These are phyloP conservation scores for Leccinellum rugosiceps DNA, from an alignment of 768 basidiomycete genomes.

Conservation along the genomic window DNA sequence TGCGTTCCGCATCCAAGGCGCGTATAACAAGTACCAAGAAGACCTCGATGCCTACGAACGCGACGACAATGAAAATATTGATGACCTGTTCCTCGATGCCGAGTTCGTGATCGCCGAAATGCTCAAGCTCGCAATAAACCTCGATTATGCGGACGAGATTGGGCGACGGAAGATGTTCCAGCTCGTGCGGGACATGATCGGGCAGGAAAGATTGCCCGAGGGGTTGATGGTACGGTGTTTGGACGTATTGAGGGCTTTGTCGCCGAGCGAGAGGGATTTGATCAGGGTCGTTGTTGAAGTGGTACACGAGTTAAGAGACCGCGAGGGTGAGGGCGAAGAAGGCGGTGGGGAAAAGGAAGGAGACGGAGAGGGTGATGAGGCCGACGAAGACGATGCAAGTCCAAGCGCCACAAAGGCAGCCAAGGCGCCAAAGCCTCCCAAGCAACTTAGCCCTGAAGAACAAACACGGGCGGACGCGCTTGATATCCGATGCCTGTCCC, in stretches of 20 bases:
- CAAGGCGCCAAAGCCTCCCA: slow-evolving; percentile 24
- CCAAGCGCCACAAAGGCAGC: slow-evolving; percentile 9
- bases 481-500: slow-evolving; percentile 69
- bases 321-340: slow-evolving; percentile 36
- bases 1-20: slow-evolving; percentile 68
- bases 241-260: slow-evolving; percentile 75
- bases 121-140: slow-evolving; percentile 68
- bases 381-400: slow-evolving; percentile 2
- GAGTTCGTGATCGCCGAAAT: slow-evolving; percentile 81
- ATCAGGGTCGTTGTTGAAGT: slow-evolving; percentile 88
- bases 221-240: slow-evolving; percentile 69
- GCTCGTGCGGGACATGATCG: slow-evolving; percentile 84
- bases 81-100: slow-evolving; percentile 28
- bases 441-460: slow-evolving; percentile 56
- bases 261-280: slow-evolving; percentile 75
- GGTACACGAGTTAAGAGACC: slow-evolving; percentile 68
- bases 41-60: slow-evolving; percentile 37
- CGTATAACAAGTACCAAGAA: slow-evolving; percentile 64
- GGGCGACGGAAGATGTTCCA: slow-evolving; percentile 85
- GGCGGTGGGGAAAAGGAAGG: slow-evolving; percentile 34
- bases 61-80: slow-evolving; percentile 46
- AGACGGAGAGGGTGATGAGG: slow-evolving; percentile 26
- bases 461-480: slow-evolving; percentile 54
- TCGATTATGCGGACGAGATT: slow-evolving; percentile 92
- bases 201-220: slow-evolving; percentile 65